Base-by-base conservation (phyloP, 1,284 basidiomycete genomes). In the Ceratobasidium sp. region DNA sequence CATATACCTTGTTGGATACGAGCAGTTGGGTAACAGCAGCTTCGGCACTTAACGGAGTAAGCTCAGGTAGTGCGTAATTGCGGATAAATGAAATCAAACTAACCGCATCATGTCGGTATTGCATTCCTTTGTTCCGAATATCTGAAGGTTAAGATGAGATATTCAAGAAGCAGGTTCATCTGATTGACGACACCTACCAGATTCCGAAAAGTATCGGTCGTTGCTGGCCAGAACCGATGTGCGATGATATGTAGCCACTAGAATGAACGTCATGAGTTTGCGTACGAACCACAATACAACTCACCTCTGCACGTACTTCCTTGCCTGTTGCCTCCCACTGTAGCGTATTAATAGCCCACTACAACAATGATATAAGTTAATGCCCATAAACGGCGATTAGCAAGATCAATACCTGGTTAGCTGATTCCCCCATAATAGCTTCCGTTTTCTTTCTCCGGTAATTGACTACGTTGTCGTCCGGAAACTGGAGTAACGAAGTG, bases 91-190 rank as follows among this genome's bases (percentile, higher is more conserved):
- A 19, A 11, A n/a, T 22, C n/a, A 11, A 22, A 40, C 59, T 11
- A 5, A 62, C 59, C 59, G 59, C 59, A 62, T 62, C 59, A 62
- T 40, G 11, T 17, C n/a, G 19, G 59, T 62, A 11, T 62, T 62
- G n/a, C 59, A 62, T 43, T 62, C 59, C 29, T 37, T 62, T 11
- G 59, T 62, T 40, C 59, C 59, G 11, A 62, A 62, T 25, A 62
- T 25, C 54, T 51, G 49, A 37, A 37, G 37, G 37, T 2, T 51
- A 17, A 3, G 15, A 4, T 13, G 7, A 56, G 54, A 22, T 56
- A 17, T 13, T 51, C 2, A 17, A 51, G 49, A 17, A 9, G 8
- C 25, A 5, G 19, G 25, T 54, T 54, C 3, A 5, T 25, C 5
- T 11, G 4, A 56, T 56, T n/a, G n/a, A 56, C 11, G 22, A 56